Evolutionary conservation across 2,329 filamentous ascomycete genomes (phyloP).

Genomic region (Penicillium sp.): DNA sequence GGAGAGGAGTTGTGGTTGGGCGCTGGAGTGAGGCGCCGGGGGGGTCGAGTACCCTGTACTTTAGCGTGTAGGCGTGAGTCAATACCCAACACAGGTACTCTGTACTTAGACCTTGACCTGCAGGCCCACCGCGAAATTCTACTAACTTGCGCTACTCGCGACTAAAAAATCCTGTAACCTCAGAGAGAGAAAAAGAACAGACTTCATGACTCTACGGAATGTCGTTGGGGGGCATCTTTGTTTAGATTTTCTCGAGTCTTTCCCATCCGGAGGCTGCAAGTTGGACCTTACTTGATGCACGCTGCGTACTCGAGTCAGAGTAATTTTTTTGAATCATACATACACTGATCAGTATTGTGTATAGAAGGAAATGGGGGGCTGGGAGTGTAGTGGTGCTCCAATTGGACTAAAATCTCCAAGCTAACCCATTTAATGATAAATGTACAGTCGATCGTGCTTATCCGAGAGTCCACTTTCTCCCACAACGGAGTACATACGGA

Average conservation of each 20-base stretch:
- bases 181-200: neutral
- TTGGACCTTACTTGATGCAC: constrained; percentile 23
- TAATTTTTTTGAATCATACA: neutral
- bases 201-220: constrained; percentile 3
- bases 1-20: constrained; percentile 9
- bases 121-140: constrained; percentile 1
- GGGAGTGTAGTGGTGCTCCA: neutral
- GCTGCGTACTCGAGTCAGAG: constrained; percentile 5
- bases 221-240: constrained; percentile 6
- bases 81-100: constrained; percentile 11
- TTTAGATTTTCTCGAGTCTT: constrained; percentile 25
- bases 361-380: constrained; percentile 1
- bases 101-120: constrained; percentile 1
- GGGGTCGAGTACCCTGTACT: constrained; percentile 14
- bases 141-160: constrained; percentile 14
- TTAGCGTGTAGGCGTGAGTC: constrained; percentile 1
- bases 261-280: constrained; percentile 13
- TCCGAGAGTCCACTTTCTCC: constrained; percentile 3
- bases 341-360: neutral
- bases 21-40: constrained; percentile 10
- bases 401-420: neutral
- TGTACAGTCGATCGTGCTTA: constrained; percentile 7
- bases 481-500: neutral
- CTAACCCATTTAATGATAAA: neutral
- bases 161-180: constrained; percentile 5